Percentiles rank a stretch among this genome's conserved stretches.
Evolutionary conservation across 768 basidiomycete species (phyloP).

Genomic region (Auricularia heimuer): DNA sequence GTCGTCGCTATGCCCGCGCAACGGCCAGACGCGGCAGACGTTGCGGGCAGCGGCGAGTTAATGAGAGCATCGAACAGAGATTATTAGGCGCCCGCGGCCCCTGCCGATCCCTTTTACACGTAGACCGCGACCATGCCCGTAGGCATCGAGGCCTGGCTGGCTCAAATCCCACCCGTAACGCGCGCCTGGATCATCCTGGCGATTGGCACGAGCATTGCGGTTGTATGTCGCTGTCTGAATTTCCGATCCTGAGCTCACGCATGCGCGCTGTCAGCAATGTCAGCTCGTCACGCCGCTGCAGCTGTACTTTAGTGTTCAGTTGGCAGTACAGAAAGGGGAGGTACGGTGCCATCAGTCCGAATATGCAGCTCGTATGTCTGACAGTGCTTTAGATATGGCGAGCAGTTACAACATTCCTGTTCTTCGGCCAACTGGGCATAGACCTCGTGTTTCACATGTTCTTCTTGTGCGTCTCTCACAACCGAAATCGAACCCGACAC

Average conservation of each 20-base stretch:
- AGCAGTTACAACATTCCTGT: conserved; percentile 83
- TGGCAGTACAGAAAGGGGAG: conserved; percentile 73
- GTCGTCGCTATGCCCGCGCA: neutral
- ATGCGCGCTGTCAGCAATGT: conserved; percentile 57
- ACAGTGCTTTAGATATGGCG: conserved; percentile 63
- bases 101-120: neutral
- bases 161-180: conserved; percentile 86
- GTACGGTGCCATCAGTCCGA: conserved; percentile 27
- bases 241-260: neutral
- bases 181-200: conserved; percentile 75
- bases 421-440: conserved; percentile 86
- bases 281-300: conserved; percentile 84
- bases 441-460: conserved; percentile 97
- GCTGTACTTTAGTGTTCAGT: conserved; percentile 85
- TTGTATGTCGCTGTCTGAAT: conserved; percentile 47
- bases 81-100: neutral
- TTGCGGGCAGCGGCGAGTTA: no score
- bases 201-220: conserved; percentile 72
- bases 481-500: neutral
- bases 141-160: conserved; percentile 83
- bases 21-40: no score
- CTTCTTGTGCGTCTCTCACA: conserved; percentile 71
- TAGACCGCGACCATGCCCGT: neutral
- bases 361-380: conserved; percentile 9
- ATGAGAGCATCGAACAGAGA: no score